These are phyloP conservation scores for Claviceps spartinae DNA, from an alignment of 2,329 filamentous ascomycete species.

Conservation along the genomic window DNA sequence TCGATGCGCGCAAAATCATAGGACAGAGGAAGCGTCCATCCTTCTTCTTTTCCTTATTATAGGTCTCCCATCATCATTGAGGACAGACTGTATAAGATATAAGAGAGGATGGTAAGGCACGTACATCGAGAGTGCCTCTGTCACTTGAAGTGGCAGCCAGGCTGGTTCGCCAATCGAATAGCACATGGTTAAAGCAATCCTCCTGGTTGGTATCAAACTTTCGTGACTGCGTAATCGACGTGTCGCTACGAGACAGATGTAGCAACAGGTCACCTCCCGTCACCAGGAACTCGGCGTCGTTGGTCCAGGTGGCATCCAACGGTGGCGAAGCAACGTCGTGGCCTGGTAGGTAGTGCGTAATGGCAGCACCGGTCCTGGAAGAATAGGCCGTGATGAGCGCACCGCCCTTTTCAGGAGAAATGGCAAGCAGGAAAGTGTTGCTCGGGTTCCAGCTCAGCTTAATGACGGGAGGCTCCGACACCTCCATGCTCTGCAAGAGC, in stretches of 20 bases:
- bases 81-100: not conserved
- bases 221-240: slow-evolving; percentile 29
- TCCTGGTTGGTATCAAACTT: slow-evolving; percentile 40
- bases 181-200: slow-evolving; percentile 40
- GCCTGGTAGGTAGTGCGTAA: slow-evolving; percentile 33
- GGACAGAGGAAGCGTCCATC: not conserved
- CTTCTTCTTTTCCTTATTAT: too few relatives aligned
- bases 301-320: slow-evolving; percentile 47
- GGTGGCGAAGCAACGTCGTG: slow-evolving; percentile 38
- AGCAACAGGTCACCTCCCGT: slow-evolving; percentile 43
- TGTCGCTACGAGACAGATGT: slow-evolving; percentile 32
- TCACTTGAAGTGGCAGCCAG: slow-evolving; percentile 46
- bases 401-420: slow-evolving; percentile 41
- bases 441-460: slow-evolving; percentile 48
- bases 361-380: slow-evolving; percentile 26
- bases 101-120: slow-evolving; percentile 11
- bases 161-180: slow-evolving; percentile 40
- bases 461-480: slow-evolving; percentile 46
- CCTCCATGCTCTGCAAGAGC: slow-evolving; percentile 38
- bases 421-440: slow-evolving; percentile 39
- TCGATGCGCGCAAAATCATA: too few relatives aligned
- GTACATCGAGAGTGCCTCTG: slow-evolving; percentile 46
- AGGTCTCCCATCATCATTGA: not conserved
- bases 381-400: slow-evolving; percentile 43
- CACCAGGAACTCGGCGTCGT: slow-evolving; percentile 42